Conservation (phyloP, 2,329 filamentous ascomycete genomes). For the Phaeosphaeria sp. region DNA sequence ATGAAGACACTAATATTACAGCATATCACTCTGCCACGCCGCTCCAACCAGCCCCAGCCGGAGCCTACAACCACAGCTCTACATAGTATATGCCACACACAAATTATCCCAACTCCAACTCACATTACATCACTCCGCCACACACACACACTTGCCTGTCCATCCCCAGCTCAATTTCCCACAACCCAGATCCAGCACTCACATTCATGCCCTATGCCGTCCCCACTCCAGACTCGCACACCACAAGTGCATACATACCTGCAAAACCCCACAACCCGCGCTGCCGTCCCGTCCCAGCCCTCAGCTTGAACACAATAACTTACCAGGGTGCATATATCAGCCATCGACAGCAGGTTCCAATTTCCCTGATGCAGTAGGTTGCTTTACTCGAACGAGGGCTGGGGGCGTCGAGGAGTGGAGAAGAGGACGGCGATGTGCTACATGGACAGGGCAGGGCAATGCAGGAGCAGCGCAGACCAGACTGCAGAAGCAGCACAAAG, state of each 20-base stretch:
- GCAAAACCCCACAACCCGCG: slow-evolving; percentile 5
- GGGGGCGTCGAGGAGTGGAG: neutral
- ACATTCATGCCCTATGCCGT: too few species aligned
- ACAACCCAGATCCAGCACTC: too few species aligned
- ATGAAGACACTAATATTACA: neutral
- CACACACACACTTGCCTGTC: too few species aligned
- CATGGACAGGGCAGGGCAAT: neutral
- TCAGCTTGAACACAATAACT: slow-evolving; percentile 15
- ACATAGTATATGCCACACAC: too few species aligned
- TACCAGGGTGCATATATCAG: slow-evolving; percentile 30
- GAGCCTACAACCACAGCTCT: neutral
- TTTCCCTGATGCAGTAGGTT: slow-evolving; percentile 7
- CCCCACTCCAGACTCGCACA: too few species aligned
- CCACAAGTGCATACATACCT: neutral
- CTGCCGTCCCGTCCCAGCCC: slow-evolving; percentile 1
- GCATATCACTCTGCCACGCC: neutral
- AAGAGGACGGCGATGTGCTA: neutral
- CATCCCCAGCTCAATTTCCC: too few species aligned
- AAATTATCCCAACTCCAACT: too few species aligned
- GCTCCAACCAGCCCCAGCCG: neutral
- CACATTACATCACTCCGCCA: too few species aligned
- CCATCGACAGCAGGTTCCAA: slow-evolving; percentile 15
- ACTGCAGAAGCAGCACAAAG: too few species aligned
- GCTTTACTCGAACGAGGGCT: slow-evolving; percentile 13
- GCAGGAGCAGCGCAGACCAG: neutral